Conservation (phyloP, 2,329 filamentous ascomycete species). For the Beauveria rudraprayagi region DNA sequence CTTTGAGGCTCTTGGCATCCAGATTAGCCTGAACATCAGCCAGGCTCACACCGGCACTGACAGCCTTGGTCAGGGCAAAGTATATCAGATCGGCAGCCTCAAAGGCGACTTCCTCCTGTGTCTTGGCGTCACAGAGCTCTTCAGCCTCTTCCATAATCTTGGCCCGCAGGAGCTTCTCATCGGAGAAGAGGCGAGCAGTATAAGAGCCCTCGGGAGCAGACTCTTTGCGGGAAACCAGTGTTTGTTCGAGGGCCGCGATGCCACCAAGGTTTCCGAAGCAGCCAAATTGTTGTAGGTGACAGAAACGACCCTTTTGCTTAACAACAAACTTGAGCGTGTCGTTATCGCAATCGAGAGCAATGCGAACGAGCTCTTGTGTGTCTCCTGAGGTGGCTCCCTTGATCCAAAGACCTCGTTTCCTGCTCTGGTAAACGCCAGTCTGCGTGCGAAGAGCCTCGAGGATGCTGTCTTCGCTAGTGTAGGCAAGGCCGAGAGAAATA, state of each 20-base stretch:
- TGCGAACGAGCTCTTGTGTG: constrained; percentile 76
- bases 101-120: constrained; percentile 77
- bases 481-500: constrained; percentile 79
- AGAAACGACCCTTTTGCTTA: constrained; percentile 85
- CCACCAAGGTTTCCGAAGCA: constrained; percentile 85
- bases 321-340: constrained; percentile 90
- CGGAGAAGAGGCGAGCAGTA: constrained; percentile 85
- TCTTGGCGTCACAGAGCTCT: constrained; percentile 81
- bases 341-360: constrained; percentile 86
- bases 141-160: constrained; percentile 99
- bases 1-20: constrained; percentile 90
- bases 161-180: constrained; percentile 78
- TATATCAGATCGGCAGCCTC: constrained; percentile 95
- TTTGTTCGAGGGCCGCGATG: constrained; percentile 78
- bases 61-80: constrained; percentile 86
- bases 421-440: constrained; percentile 85
- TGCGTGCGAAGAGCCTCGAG: constrained; percentile 73
- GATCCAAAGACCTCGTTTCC: constrained; percentile 92
- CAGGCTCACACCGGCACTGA: constrained; percentile 74
- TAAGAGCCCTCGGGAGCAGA: constrained; percentile 87
- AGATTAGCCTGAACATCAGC: constrained; percentile 88
- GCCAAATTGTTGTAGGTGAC: constrained; percentile 82
- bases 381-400: constrained; percentile 94
- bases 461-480: constrained; percentile 88
- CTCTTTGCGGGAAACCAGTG: constrained; percentile 69